Conservation (phyloP, 345 rosid genomes). For the Sonneratia alba region DNA sequence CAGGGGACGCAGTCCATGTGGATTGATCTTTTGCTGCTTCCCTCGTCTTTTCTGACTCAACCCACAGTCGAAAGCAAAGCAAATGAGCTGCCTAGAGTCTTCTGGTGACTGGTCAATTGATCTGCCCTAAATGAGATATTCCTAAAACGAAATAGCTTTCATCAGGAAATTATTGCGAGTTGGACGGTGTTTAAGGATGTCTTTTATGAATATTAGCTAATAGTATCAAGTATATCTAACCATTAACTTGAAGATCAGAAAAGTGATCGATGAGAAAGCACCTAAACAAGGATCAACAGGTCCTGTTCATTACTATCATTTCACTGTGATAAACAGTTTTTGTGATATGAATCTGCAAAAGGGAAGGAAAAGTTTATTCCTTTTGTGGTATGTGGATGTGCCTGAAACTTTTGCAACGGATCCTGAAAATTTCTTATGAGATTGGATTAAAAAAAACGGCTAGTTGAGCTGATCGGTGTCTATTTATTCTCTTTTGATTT, state of each 20-base stretch:
- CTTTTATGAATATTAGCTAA: not conserved
- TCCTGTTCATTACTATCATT: not conserved
- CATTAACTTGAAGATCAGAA: too few species aligned
- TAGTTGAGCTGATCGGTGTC: not conserved
- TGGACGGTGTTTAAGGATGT: not conserved
- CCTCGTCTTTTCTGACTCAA: not conserved
- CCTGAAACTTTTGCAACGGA: slow-evolving; percentile 1
- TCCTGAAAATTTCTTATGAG: not conserved
- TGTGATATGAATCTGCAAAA: too few species aligned
- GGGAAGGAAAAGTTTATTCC: too few species aligned
- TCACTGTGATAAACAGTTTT: too few species aligned
- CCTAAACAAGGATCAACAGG: not conserved
- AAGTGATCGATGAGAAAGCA: not conserved
- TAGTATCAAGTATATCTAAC: not conserved
- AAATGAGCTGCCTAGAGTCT: not conserved
- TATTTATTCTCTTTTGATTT: not conserved
- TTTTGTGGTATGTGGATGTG: not conserved
- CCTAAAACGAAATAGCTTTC: too few species aligned
- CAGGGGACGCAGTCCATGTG: not conserved
- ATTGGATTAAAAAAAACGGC: not conserved
- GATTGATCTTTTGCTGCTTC: not conserved
- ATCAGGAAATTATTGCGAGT: too few species aligned
- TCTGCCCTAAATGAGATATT: too few species aligned
- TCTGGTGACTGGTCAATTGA: not conserved
- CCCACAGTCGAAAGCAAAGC: slow-evolving; percentile 5